Evolutionary conservation across 148 eudicot genomes (phyloP).

Genomic region (Rhododendron simsii): DNA sequence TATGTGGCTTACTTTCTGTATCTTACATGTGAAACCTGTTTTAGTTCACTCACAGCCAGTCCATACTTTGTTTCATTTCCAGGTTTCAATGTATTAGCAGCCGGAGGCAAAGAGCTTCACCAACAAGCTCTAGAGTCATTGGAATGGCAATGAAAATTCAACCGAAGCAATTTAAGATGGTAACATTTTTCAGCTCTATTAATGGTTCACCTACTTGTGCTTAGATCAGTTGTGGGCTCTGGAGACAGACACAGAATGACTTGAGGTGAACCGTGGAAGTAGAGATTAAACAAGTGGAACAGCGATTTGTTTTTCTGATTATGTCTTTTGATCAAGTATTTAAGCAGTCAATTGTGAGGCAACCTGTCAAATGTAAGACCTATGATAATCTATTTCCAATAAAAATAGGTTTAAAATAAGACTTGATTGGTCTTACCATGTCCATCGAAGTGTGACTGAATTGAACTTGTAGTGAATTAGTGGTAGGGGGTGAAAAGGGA

Average conservation of each 20-base stretch:
- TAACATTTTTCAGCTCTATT: background rate
- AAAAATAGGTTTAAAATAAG: background rate
- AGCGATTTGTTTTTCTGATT: background rate
- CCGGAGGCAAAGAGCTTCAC: slow-evolving; percentile 69
- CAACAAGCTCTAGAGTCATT: slow-evolving; percentile 57
- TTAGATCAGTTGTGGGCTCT: background rate
- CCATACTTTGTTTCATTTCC: background rate
- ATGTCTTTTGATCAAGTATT: background rate
- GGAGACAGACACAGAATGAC: background rate
- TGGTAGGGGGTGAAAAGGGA: background rate
- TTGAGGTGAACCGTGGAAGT: background rate
- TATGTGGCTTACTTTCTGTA: background rate
- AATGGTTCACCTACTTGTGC: background rate
- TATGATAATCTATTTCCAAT: background rate
- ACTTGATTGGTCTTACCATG: background rate
- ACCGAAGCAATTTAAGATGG: background rate
- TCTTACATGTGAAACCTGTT: background rate
- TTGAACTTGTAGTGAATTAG: background rate
- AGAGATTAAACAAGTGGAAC: background rate
- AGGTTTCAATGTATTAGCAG: slow-evolving; percentile 85
- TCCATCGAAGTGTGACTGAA: background rate
- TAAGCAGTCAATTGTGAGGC: background rate
- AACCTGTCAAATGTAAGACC: background rate
- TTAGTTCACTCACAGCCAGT: background rate
- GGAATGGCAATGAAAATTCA: slow-evolving; percentile 33